phyloP scores from a whole-genome alignment of 257 asterid genomes.

The Nicotiana knightiana region DNA sequence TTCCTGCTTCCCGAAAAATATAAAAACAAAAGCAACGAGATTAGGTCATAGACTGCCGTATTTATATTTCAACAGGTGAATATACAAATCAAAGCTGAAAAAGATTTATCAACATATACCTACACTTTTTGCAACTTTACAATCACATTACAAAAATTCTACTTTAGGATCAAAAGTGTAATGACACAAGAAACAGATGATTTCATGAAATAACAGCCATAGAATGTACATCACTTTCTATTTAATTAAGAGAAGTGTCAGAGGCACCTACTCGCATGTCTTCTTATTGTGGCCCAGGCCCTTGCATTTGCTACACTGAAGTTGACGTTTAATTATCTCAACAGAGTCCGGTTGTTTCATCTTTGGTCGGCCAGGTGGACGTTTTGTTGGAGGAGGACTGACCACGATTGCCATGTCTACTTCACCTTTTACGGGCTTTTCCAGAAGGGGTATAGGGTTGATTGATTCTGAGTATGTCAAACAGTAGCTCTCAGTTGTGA shows the following conservation, averaged over 20 bases:
- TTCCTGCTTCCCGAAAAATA: conserved; percentile 18
- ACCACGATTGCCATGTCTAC: conserved; percentile 49
- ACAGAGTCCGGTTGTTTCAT: conserved; percentile 60
- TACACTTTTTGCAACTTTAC: not conserved
- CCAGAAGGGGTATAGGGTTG: conserved; percentile 83
- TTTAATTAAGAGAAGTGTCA: not conserved
- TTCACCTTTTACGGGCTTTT: conserved; percentile 60
- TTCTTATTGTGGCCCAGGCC: conserved; percentile 96
- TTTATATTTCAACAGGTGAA: not conserved
- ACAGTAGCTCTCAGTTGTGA: conserved; percentile 58
- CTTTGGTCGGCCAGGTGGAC: conserved; percentile 94
- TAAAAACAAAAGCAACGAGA: not conserved
- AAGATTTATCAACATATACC: not conserved
- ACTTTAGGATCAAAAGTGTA: not conserved
- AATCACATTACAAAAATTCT: not conserved
- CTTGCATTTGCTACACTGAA: conserved; percentile 97
- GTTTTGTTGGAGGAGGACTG: conserved; percentile 91
- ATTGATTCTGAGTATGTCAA: conserved; percentile 74
- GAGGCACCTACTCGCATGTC: conserved; percentile 27
- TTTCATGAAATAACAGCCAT: not conserved
- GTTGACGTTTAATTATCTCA: conserved; percentile 88
- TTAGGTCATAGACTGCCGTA: not conserved
- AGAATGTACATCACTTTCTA: not conserved
- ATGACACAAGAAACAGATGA: not conserved
- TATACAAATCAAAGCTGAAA: not conserved